These are phyloP conservation scores for Chrysoporthe cubensis DNA, from an alignment of 2,329 filamentous ascomycete genomes.

Conservation along the genomic window DNA sequence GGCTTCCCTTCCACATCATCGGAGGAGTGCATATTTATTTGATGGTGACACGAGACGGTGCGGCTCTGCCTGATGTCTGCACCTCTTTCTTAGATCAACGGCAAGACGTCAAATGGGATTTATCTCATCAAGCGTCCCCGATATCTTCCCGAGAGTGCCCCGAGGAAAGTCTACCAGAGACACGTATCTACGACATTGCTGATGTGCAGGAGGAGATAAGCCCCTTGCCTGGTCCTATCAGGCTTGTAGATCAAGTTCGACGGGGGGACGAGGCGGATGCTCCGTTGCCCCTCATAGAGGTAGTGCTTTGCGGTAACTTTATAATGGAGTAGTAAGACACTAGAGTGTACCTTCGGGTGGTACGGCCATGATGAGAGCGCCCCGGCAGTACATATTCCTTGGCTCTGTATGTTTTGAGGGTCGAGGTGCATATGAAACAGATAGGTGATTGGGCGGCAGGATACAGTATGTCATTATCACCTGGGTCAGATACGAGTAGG, in stretches of 20 bases:
- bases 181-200: background rate
- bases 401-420: background rate
- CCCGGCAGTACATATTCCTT: background rate
- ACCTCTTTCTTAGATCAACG: too few species aligned
- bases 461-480: too few species aligned
- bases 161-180: background rate
- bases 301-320: background rate
- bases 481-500: too few species aligned
- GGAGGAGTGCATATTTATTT: constrained; percentile 13
- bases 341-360: too few species aligned
- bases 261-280: background rate
- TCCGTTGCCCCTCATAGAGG: background rate
- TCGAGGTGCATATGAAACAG: too few species aligned
- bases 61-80: background rate
- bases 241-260: background rate
- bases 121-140: background rate
- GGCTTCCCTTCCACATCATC: constrained; percentile 17
- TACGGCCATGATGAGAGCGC: too few species aligned
- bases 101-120: too few species aligned
- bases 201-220: constrained; percentile 14
- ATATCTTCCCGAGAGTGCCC: background rate
- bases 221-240: constrained; percentile 27
- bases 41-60: background rate
- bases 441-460: too few species aligned
- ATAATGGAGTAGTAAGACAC: too few species aligned